A percentile compares a stretch with the other conserved stretches of the same genome.
Evolutionary conservation across 2,329 filamentous ascomycete genomes (phyloP).

Genomic region (Cryphonectria japonica): DNA sequence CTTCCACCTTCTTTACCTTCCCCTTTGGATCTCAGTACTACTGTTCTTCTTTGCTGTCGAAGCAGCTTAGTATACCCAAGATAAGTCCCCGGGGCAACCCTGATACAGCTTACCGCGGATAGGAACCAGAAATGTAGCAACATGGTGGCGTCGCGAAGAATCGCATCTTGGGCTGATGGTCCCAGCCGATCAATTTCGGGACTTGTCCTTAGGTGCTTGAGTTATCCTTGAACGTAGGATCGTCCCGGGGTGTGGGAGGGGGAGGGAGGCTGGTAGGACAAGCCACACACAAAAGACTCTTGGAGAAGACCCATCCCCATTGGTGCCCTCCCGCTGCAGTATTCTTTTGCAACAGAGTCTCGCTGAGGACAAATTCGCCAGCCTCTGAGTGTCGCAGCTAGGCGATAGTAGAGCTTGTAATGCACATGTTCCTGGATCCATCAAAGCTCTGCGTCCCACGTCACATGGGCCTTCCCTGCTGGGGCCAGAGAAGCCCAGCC

Average conservation of each 20-base stretch:
- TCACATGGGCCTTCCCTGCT: constrained; percentile 1
- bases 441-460: constrained; percentile 1
- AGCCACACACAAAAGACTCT: not conserved
- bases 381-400: not conserved
- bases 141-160: not conserved
- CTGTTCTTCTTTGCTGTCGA: not conserved
- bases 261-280: not conserved
- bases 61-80: not conserved
- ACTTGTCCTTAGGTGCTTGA: not conserved
- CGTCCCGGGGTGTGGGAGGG: not conserved
- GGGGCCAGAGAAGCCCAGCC: constrained; percentile 14
- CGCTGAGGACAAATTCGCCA: not conserved
- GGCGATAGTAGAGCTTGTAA: not conserved
- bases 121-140: not conserved
- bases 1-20: not conserved
- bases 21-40: not conserved
- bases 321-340: constrained; percentile 5
- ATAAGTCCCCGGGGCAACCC: not conserved
- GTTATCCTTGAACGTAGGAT: not conserved
- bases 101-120: not conserved
- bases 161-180: not conserved
- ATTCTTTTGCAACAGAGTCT: not conserved
- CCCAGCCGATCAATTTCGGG: constrained; percentile 2
- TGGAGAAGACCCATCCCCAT: not conserved
- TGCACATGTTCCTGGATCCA: constrained; percentile 18